Evolutionary conservation across 2,329 filamentous ascomycete species (phyloP).

Genomic region (Xylaria sp.): DNA sequence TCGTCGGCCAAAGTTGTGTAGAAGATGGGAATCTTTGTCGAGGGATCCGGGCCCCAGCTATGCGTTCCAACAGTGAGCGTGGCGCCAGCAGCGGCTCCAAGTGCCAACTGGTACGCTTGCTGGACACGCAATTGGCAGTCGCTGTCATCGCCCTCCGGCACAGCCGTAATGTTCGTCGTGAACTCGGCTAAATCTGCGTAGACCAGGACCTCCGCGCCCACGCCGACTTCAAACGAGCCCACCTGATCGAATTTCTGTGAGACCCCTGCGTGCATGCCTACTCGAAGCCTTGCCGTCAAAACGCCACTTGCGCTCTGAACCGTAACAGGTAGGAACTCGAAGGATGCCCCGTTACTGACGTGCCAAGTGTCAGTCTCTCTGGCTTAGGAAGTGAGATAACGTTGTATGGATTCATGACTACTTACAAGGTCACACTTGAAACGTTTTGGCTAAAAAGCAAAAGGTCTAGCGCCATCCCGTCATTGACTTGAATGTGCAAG

Average conservation of each 20-base stretch:
- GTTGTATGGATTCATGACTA: slow-evolving; percentile 16
- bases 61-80: slow-evolving; percentile 55
- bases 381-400: not conserved
- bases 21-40: slow-evolving; percentile 61
- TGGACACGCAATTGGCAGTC: slow-evolving; percentile 58
- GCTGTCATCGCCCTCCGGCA: slow-evolving; percentile 47
- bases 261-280: slow-evolving; percentile 59
- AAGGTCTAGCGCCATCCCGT: slow-evolving; percentile 60
- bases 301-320: slow-evolving; percentile 56
- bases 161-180: slow-evolving; percentile 60
- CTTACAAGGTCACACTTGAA: slow-evolving; percentile 61
- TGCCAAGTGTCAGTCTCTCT: not conserved
- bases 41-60: slow-evolving; percentile 62
- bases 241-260: slow-evolving; percentile 43
- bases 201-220: slow-evolving; percentile 60
- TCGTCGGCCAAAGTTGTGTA: slow-evolving; percentile 60
- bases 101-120: slow-evolving; percentile 61
- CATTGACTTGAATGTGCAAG: slow-evolving; percentile 65
- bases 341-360: slow-evolving; percentile 60
- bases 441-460: slow-evolving; percentile 61
- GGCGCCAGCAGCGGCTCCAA: slow-evolving; percentile 66
- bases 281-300: slow-evolving; percentile 59
- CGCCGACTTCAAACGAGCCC: slow-evolving; percentile 45
- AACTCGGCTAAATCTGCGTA: slow-evolving; percentile 66
- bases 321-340: slow-evolving; percentile 66